Evolutionary conservation across 2,329 filamentous ascomycete genomes (phyloP), one percentile per base, ranked within the genome.

Genomic region (Apiospora arundinis): DNA sequence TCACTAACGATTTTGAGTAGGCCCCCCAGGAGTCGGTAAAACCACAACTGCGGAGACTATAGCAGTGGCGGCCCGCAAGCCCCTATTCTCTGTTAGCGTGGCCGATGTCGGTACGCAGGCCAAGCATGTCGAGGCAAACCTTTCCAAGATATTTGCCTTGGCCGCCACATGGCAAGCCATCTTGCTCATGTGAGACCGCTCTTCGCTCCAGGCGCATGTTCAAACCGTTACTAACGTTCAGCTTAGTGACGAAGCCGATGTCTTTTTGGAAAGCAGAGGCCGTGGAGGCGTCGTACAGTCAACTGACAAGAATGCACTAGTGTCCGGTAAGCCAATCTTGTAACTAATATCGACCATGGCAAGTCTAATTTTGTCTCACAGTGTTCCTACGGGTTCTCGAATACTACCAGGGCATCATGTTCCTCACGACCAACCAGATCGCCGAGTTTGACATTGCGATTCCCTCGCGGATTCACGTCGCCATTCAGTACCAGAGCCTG

Each of bases 141-240:
- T 76, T 6, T 25, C 48, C 18, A 66, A 71, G 12, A 69, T 83
- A 40, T 77, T 85, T 48, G 80, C 84, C 70, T 79, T 85, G 52
- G 83, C 84, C 14, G 76, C 80, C 0, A 79, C 79, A 12, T 85
- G 85, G 80, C 79, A 78, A n/a, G 79, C 79, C 2, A 77, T 81
- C n/a, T 73, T 82, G 21, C 74, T 81, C 11, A 73, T 79, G 66
- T 56, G 25, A 56, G 49, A 9, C n/a, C n/a, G n/a, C n/a, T n/a
- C n/a, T n/a, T n/a, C n/a, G n/a, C n/a, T n/a, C n/a, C n/a, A n/a
- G n/a, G n/a, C n/a, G n/a, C n/a, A n/a, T n/a, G n/a, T n/a, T n/a
- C n/a, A 14, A 28, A 9, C 6, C 2, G 6, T 28, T 28, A 28
- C 23, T 52, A 16, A 52, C 23, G 7, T 25, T 11, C 37, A 5